Percentiles rank a stretch among this genome's conserved stretches.
These are phyloP conservation scores for Carex pumila DNA, from an alignment of 176 grass and related monocot species.

Conservation along the genomic window DNA sequence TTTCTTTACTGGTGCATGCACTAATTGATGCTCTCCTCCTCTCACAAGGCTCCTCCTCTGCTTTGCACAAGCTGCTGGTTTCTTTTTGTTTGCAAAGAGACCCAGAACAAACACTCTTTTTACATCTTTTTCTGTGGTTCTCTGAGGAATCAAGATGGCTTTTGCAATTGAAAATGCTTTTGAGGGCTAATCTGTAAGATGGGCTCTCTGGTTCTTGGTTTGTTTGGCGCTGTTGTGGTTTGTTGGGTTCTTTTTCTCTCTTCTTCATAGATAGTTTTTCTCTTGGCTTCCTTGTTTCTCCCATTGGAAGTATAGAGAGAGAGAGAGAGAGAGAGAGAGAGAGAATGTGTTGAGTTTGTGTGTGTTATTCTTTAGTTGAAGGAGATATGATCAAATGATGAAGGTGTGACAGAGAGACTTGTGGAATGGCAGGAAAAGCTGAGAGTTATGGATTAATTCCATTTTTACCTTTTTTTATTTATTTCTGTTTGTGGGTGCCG, in stretches of 20 bases:
- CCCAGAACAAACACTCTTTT: slow-evolving; percentile 42
- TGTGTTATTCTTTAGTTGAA: slow-evolving; percentile 18
- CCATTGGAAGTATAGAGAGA: background rate
- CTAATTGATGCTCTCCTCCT: slow-evolving; percentile 52
- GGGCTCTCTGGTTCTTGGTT: slow-evolving; percentile 39
- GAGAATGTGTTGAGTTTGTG: background rate
- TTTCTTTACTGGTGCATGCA: slow-evolving; percentile 27
- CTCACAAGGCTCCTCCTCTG: slow-evolving; percentile 48
- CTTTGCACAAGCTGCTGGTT: background rate
- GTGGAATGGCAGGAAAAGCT: slow-evolving; percentile 3
- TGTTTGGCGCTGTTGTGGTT: slow-evolving; percentile 11
- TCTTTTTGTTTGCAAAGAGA: slow-evolving; percentile 59
- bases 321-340: background rate
- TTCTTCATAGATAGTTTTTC: slow-evolving; percentile 21
- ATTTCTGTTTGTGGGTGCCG: background rate
- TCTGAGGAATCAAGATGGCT: slow-evolving; percentile 25
- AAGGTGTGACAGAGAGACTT: background rate
- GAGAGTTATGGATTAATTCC: background rate
- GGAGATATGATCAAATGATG: slow-evolving; percentile 21
- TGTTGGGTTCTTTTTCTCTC: slow-evolving; percentile 6
- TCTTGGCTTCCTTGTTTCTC: slow-evolving; percentile 21
- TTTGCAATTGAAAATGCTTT: slow-evolving; percentile 66
- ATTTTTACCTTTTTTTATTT: background rate
- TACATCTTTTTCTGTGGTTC: slow-evolving; percentile 17
- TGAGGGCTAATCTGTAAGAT: slow-evolving; percentile 54